Evolutionary conservation across 169 alveolate genomes (phyloP), one percentile per base, ranked within the genome.

Genomic region (Cryptosporidium ryanae): DNA sequence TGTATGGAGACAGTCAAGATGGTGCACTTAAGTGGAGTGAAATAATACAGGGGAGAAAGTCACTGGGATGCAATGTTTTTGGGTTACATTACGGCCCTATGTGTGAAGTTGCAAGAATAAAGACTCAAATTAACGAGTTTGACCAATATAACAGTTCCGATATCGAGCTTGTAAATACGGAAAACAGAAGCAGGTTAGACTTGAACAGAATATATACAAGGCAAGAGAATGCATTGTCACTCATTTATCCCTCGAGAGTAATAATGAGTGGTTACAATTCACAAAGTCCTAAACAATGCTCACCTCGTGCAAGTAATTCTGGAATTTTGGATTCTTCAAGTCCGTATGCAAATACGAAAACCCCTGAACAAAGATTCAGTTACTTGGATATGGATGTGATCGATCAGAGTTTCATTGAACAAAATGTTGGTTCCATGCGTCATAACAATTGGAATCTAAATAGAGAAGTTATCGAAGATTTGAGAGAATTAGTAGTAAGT

Each of bases 321-420:
- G 87, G 87, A 4, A 76, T 76, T 59, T 34, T 76, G 21, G 71
- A 55, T 23, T 38, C 87, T 10, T 76, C 87, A 1, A 61, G 87
- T 59, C 64, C 76, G 46, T 55, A 76, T 43, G 71, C 87, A 59
- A 55, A 76, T 25, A 76, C 12, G 21, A 27, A 68, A 31, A n/a
- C 83, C 13, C 83, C 83, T 17, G 87, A 76, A 48, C 64, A 59
- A 29, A 76, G 71, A 59, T 46, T 76, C 38, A 84, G 71, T 57
- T 94, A 95, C 94, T 55, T 94, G 52, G 96, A 94, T 89, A 95
- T 94, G 82, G 96, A 94, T 94, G 95, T 92, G 2, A 94, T 94
- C 49, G 95, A 94, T 76, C 92, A 93, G 66, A 93, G 95, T 31
- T 93, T 94, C 92, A 90, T 93, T 61, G 94, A 92, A 17, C 87